Conservation (phyloP, 768 basidiomycete species). For the Hypholoma fasciculare region DNA sequence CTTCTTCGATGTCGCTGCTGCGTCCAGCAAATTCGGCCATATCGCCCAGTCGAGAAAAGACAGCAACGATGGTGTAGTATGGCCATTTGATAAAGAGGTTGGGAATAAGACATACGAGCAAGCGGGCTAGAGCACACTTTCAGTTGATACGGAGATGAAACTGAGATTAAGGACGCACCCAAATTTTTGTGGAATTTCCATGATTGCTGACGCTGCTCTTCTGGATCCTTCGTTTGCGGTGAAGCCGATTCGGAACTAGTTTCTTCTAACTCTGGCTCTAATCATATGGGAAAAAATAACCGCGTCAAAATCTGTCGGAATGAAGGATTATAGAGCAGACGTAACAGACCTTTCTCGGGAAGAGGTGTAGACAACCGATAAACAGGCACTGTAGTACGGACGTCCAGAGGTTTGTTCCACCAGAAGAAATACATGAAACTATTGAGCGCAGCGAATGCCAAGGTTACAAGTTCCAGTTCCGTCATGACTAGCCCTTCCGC, state of each 20-base stretch:
- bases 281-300: too few species aligned
- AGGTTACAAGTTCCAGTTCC: constrained; percentile 34
- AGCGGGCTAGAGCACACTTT: neutral
- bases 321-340: too few species aligned
- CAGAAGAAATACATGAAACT: constrained; percentile 31
- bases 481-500: constrained; percentile 25
- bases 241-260: too few species aligned
- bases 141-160: too few species aligned
- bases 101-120: neutral
- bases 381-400: constrained; percentile 16
- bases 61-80: neutral
- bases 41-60: constrained; percentile 7
- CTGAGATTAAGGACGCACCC: too few species aligned
- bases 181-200: too few species aligned
- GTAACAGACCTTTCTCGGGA: neutral
- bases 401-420: constrained; percentile 39
- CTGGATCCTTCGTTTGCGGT: too few species aligned
- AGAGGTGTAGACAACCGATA: constrained; percentile 1
- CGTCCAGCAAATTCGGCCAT: constrained; percentile 8
- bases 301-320: too few species aligned
- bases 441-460: constrained; percentile 32
- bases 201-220: too few species aligned
- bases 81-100: constrained; percentile 1
- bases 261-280: too few species aligned
- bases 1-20: constrained; percentile 5